Base-by-base conservation (phyloP, 179 eudicot genomes). In the Gypsophila paniculata region DNA sequence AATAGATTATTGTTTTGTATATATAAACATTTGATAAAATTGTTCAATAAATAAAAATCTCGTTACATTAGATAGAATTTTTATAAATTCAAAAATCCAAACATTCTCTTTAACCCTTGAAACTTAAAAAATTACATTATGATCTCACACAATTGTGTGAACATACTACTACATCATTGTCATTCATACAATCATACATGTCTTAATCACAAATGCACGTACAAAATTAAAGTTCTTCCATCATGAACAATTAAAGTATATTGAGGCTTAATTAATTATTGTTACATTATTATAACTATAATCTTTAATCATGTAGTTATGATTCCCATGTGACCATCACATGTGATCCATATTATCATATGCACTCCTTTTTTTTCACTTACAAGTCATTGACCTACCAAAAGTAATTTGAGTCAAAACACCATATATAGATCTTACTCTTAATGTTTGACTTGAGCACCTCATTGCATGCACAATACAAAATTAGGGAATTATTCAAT, bases 341-440 rank as follows among this genome's bases (percentile, higher is more conserved):
- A 29, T 29, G 34, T 29, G 34, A 29, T 61, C 18, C 55, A 63
- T 29, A 34, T 19, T 49, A 29, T 29, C 9, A 36, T 18, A 54
- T 53, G 62, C 44, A 21, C 21, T 0, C 8, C 34, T 29, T 22
- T 55, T 18, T 55, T 5, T 8, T 19, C 19, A 55, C 34, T 7
- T 36, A 23, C 9, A 17, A 36, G 15, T 36, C 21, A 44, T 52
- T 34, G 63, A 73, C 65, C 70, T 72, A 72, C 36, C 67, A 72
- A 29, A 48, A 29, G 75, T 22, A 61, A 51, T n/a, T 48, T 62
- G 14, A 61, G 69, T 72, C 75, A 51, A 72, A 62, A 10, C 34
- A 29, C 53, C 68, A 21, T 42, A 29, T 29, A 29, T 21, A 29
- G 32, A 19, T n/a, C 39, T 17, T 72, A 36, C 21, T 17, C 23